Conservation (phyloP, 2,329 filamentous ascomycete genomes). For the Fusarium secorum region DNA sequence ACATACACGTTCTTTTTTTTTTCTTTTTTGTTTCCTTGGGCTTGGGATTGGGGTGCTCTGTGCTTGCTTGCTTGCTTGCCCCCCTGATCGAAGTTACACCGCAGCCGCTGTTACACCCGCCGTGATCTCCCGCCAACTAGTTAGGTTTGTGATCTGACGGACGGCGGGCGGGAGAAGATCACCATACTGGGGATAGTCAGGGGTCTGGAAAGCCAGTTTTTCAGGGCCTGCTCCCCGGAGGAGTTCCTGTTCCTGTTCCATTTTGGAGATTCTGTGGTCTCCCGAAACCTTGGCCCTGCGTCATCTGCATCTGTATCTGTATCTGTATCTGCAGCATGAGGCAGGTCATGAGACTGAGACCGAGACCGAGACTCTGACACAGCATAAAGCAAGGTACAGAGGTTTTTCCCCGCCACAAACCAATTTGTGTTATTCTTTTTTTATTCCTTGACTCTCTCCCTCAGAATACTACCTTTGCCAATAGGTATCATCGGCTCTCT, state of each 20-base stretch:
- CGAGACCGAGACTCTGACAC: background rate
- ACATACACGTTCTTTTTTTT: background rate
- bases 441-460: background rate
- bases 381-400: background rate
- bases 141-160: background rate
- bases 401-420: background rate
- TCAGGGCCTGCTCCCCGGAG: background rate
- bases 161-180: slow-evolving; percentile 1
- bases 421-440: background rate
- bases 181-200: slow-evolving; percentile 19
- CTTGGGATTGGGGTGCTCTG: background rate
- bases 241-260: background rate
- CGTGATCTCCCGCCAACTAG: slow-evolving; percentile 23
- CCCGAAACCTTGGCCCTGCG: background rate
- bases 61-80: background rate
- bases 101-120: slow-evolving; percentile 28
- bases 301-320: background rate
- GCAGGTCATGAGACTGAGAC: background rate
- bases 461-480: background rate
- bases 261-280: background rate
- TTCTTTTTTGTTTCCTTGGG: background rate
- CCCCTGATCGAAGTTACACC: slow-evolving; percentile 32
- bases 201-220: background rate
- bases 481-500: background rate
- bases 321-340: background rate